Percentiles rank a stretch among this genome's conserved stretches.
Conservation (phyloP, 1,284 basidiomycete species). For the Rugosomyces carneus region DNA sequence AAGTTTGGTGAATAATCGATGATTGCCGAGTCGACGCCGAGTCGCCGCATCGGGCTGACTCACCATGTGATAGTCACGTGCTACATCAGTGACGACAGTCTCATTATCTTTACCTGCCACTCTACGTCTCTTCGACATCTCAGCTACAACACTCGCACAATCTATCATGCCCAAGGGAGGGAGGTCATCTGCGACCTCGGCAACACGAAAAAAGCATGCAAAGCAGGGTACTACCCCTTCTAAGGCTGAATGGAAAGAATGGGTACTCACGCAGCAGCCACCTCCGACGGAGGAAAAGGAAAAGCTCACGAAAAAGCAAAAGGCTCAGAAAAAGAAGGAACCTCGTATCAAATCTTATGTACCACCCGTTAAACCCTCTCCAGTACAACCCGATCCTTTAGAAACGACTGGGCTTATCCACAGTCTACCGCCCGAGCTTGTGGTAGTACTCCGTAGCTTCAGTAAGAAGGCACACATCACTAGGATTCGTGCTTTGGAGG, state of each 20-base stretch:
- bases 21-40: too few relatives aligned
- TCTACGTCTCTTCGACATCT: slow-evolving; percentile 12
- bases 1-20: too few relatives aligned
- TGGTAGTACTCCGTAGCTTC: slow-evolving; percentile 78
- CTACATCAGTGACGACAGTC: slow-evolving; percentile 35
- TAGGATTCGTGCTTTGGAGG: slow-evolving; percentile 83
- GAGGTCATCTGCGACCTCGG: slow-evolving; percentile 75
- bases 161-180: slow-evolving; percentile 25
- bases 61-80: slow-evolving; percentile 26
- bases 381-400: slow-evolving; percentile 84
- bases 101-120: slow-evolving; percentile 33
- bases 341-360: slow-evolving; percentile 77
- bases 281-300: slow-evolving; percentile 34
- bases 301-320: slow-evolving; percentile 42
- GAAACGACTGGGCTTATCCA: slow-evolving; percentile 81
- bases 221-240: slow-evolving; percentile 47
- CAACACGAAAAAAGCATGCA: slow-evolving; percentile 82
- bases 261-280: slow-evolving; percentile 8
- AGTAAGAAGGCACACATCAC: slow-evolving; percentile 93
- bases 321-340: slow-evolving; percentile 57
- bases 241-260: slow-evolving; percentile 19
- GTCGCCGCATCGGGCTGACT: too few relatives aligned
- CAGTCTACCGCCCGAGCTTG: slow-evolving; percentile 75
- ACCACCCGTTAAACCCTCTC: slow-evolving; percentile 81
- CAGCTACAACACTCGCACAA: too few relatives aligned